phyloP scores from a whole-genome alignment of 768 basidiomycete species.

The Phlebiopsis gigantea region DNA sequence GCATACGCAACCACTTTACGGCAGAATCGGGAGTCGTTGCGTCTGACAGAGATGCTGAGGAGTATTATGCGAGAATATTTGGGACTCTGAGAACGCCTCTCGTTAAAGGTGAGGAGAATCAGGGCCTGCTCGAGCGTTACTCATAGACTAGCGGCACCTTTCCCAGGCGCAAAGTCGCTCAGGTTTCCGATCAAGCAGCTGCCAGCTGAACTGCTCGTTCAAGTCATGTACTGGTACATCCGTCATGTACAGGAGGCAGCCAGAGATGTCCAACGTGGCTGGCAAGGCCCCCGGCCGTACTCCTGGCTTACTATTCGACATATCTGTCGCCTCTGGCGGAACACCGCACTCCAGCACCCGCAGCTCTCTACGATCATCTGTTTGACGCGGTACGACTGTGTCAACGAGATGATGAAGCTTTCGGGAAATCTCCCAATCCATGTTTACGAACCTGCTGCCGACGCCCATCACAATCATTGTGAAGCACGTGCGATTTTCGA shows the following conservation, averaged over 20 bases:
- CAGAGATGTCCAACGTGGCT: too few species aligned
- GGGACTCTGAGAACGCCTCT: neutral
- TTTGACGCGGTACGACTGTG: neutral
- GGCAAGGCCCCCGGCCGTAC: neutral
- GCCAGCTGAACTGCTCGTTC: neutral
- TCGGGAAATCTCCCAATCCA: constrained; percentile 11
- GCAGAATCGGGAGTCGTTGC: too few species aligned
- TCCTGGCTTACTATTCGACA: constrained; percentile 4
- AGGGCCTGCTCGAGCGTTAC: neutral
- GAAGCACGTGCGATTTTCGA: too few species aligned
- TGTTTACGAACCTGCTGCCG: too few species aligned
- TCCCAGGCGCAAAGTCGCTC: neutral
- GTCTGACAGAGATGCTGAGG: too few species aligned
- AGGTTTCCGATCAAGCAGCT: neutral
- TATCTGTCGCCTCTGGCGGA: constrained; percentile 5
- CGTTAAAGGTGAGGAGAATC: neutral
- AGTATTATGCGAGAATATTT: too few species aligned
- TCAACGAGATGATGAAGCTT: neutral
- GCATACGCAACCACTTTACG: too few species aligned
- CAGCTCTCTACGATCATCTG: constrained; percentile 1
- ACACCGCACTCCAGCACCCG: neutral
- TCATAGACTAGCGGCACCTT: neutral
- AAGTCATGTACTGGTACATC: neutral
- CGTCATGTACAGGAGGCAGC: neutral
- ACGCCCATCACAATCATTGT: too few species aligned